Conservation (phyloP, 306 rosid genomes). For the Echinosophora koreensis region DNA sequence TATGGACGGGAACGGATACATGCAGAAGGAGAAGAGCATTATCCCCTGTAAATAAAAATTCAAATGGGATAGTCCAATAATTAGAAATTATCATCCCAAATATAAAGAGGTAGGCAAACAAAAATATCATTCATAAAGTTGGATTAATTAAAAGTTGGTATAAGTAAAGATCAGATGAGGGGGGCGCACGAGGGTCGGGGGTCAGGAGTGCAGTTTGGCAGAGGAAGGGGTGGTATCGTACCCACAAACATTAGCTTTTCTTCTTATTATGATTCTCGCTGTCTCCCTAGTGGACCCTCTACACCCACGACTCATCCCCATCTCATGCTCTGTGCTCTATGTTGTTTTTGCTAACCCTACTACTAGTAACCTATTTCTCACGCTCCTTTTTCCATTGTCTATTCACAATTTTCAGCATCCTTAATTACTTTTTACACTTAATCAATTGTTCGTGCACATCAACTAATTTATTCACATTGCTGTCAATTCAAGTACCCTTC, state of each 20-base stretch:
- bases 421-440: not conserved
- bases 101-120: too few relatives aligned
- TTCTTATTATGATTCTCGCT: constrained; percentile 63
- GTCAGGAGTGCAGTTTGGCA: constrained; percentile 39
- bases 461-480: constrained; percentile 11
- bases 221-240: too few relatives aligned
- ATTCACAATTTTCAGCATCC: not conserved
- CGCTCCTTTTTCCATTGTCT: not conserved
- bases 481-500: not conserved
- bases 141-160: too few relatives aligned
- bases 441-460: not conserved
- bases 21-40: too few relatives aligned
- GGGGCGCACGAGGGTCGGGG: constrained; percentile 59
- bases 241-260: constrained; percentile 46
- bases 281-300: constrained; percentile 52
- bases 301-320: not conserved
- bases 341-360: not conserved
- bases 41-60: too few relatives aligned
- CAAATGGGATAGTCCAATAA: too few relatives aligned
- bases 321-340: not conserved
- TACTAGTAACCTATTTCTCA: not conserved
- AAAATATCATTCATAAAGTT: too few relatives aligned
- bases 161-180: not conserved
- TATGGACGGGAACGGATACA: too few relatives aligned
- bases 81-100: too few relatives aligned